Conservation (phyloP, 805 yeast genomes). For the Wickerhamiella parazyma region DNA sequence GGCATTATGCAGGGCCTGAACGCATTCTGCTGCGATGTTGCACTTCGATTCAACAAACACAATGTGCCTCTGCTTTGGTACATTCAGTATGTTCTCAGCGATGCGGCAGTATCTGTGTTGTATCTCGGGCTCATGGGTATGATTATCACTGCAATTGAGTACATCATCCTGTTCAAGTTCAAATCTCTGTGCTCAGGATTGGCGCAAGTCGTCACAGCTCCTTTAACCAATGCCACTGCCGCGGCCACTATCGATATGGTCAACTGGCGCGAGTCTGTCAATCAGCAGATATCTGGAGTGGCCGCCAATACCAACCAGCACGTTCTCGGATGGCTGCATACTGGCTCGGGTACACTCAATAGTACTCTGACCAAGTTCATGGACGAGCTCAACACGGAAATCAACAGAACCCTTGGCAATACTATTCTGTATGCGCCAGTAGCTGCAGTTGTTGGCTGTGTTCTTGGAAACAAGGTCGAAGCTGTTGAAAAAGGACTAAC, state of each 20-base stretch:
- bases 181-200: conserved; percentile 11
- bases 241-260: conserved; percentile 12
- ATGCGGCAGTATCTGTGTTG: conserved; percentile 37
- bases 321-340: conserved; percentile 51
- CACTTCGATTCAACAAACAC: not conserved
- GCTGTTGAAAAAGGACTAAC: conserved; percentile 56
- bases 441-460: conserved; percentile 59
- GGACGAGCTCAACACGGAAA: conserved; percentile 40
- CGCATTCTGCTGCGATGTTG: not conserved
- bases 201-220: conserved; percentile 10
- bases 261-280: conserved; percentile 45
- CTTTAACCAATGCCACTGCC: conserved; percentile 13
- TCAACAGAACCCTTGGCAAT: conserved; percentile 47
- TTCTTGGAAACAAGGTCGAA: conserved; percentile 58
- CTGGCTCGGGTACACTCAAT: conserved; percentile 46
- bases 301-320: conserved; percentile 46
- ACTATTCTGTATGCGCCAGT: conserved; percentile 57
- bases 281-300: conserved; percentile 36
- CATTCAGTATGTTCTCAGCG: conserved; percentile 38
- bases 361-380: conserved; percentile 46
- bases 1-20: conserved; percentile 4
- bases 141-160: conserved; percentile 41
- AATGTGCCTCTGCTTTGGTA: conserved; percentile 30
- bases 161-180: conserved; percentile 24
- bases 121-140: conserved; percentile 47